Evolutionary conservation across 192 early-diverging fungal genomes (phyloP), one percentile per base, ranked within the genome.

Genomic region (Podila verticillata): DNA sequence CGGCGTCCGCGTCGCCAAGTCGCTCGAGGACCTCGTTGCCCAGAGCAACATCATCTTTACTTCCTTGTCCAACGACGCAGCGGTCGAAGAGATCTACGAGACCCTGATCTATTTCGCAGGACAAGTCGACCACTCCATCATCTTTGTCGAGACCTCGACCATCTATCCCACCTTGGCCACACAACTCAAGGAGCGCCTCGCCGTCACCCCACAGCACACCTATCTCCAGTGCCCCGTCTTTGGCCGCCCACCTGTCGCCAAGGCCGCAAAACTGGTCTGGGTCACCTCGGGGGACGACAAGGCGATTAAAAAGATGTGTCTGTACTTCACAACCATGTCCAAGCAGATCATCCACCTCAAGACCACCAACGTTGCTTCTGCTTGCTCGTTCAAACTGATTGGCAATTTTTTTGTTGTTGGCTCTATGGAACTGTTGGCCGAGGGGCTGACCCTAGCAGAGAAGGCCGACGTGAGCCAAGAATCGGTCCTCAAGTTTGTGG

Each of bases 391-490:
- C 70, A 94, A 94, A 61, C 80, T 94, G 7, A 72, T 88, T 24
- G 92, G 91, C 54, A 93, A 94, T 64, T 94, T 89, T 61, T 87
- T 94, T 64, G 74, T 93, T 6, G 82, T 75, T 0, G 74, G 86
- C 1, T 70, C 83, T 5, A 72, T 91, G 39, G 92, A 94, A 72
- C 63, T 89, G 5, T 65, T 94, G 7, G 89, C 90, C 0, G 92
- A 94, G 60, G 92, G 88, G 5, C 72, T 91, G 64, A 90, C 91
- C 0, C 75, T 93, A 6, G 89, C 89, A 0, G 89, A 91, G 35
- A 84, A 86, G 51, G 44, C 83, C 1, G 90, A 86, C n/a, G 62
- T 92, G 12, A 81, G 85, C 19, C 85, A 87, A 64, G 85, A 88
- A 26, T 83, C 88, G 22, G 78, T 89, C 15, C 60, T 87, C 47